phyloP scores from a whole-genome alignment of 2,329 filamentous ascomycete species.

The Pseudopithomyces maydicus region DNA sequence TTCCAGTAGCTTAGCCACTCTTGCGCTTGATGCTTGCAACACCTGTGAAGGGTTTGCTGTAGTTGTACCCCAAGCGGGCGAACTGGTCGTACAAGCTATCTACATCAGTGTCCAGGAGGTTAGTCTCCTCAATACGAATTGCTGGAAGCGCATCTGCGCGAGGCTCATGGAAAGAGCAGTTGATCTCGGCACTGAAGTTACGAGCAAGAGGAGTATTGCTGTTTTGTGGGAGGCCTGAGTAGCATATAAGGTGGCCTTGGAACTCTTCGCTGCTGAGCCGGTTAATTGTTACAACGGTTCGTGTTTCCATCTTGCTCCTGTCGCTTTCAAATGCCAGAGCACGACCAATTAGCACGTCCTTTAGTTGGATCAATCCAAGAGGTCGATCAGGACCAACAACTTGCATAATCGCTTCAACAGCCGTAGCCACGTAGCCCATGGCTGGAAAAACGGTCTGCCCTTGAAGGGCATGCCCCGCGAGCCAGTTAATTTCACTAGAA shows the following conservation, averaged over 20 bases:
- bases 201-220: conserved; percentile 5
- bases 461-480: conserved; percentile 21
- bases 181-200: conserved; percentile 9
- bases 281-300: conserved; percentile 11
- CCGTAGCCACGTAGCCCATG: conserved; percentile 52
- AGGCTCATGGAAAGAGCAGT: conserved; percentile 4
- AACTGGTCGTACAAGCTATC: conserved; percentile 22
- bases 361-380: conserved; percentile 14
- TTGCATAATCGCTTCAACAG: conserved; percentile 27
- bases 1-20: conserved; percentile 7
- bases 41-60: conserved; percentile 15
- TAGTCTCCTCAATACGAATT: conserved; percentile 6
- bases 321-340: conserved; percentile 18
- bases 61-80: conserved; percentile 25
- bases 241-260: background rate
- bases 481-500: conserved; percentile 15
- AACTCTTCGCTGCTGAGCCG: conserved; percentile 2
- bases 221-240: conserved; percentile 1
- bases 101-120: conserved; percentile 11
- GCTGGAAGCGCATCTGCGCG: conserved; percentile 8
- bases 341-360: conserved; percentile 17
- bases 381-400: conserved; percentile 2
- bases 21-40: conserved; percentile 13
- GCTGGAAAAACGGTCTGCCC: conserved; percentile 51
- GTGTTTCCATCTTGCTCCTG: conserved; percentile 5